Percentiles rank a stretch among this genome's conserved stretches.
These are phyloP conservation scores for Phycomyces nitens DNA, from an alignment of 192 early-diverging fungal species.

Conservation along the genomic window DNA sequence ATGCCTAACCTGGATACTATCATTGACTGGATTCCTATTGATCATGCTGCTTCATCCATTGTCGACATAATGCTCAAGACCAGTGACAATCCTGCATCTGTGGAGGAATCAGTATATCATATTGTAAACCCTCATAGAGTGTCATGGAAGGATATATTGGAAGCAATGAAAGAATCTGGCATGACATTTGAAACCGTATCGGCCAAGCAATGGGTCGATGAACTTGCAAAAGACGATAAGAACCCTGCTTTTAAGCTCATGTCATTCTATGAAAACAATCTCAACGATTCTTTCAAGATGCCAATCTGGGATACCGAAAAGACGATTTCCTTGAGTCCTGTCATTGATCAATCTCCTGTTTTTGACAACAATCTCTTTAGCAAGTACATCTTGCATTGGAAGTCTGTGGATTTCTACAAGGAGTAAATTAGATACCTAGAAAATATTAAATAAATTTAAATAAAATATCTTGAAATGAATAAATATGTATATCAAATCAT, in stretches of 20 bases:
- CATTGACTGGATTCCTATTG: constrained; percentile 36
- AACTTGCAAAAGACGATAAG: constrained; percentile 19
- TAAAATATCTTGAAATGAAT: too few relatives aligned
- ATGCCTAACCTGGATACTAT: constrained; percentile 21
- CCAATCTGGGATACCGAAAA: constrained; percentile 21
- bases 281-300: constrained; percentile 2
- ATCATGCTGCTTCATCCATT: constrained; percentile 25
- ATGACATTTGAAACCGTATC: constrained; percentile 18
- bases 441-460: too few relatives aligned
- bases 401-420: constrained; percentile 12
- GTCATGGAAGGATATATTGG: constrained; percentile 20
- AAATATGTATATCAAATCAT: too few relatives aligned
- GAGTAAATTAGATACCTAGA: too few relatives aligned
- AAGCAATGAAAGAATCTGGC: constrained; percentile 14
- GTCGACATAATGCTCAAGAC: constrained; percentile 21
- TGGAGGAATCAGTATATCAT: constrained; percentile 13
- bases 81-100: not conserved
- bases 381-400: constrained; percentile 15
- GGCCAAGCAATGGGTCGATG: constrained; percentile 18
- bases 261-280: constrained; percentile 18
- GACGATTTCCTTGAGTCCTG: constrained; percentile 2
- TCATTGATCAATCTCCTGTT: constrained; percentile 4
- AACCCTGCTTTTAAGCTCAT: constrained; percentile 30
- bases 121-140: constrained; percentile 26
- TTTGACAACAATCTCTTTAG: not conserved